Evolutionary conservation across 2,329 filamentous ascomycete species (phyloP).

Genomic region (Allantophomopsis lycopodina): DNA sequence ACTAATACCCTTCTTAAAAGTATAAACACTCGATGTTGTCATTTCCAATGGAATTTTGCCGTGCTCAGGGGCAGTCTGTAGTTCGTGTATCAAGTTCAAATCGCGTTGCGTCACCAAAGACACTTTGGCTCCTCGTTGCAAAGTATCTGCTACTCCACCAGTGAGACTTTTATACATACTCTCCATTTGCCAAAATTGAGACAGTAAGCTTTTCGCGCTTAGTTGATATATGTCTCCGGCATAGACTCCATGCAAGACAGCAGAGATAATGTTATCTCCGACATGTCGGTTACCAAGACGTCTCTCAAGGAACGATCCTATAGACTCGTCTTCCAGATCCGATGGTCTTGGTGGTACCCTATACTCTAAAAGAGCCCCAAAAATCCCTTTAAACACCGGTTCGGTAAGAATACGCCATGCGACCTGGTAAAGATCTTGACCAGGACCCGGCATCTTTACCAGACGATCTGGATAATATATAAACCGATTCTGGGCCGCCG

Average conservation of each 20-base stretch:
- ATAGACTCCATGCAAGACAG: slow-evolving; percentile 75
- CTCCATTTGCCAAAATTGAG: slow-evolving; percentile 12
- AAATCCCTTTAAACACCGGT: slow-evolving; percentile 36
- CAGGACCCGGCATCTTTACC: slow-evolving; percentile 41
- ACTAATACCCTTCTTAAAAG: slow-evolving; percentile 46
- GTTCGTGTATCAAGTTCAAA: neutral
- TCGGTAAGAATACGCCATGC: slow-evolving; percentile 28
- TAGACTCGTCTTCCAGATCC: slow-evolving; percentile 47
- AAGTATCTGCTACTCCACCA: neutral
- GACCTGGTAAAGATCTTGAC: slow-evolving; percentile 18
- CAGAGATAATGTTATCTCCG: slow-evolving; percentile 63
- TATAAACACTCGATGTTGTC: slow-evolving; percentile 23
- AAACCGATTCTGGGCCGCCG: slow-evolving; percentile 52
- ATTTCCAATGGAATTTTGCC: slow-evolving; percentile 13
- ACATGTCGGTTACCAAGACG: slow-evolving; percentile 35
- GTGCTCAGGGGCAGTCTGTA: slow-evolving; percentile 5
- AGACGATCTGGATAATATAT: slow-evolving; percentile 83
- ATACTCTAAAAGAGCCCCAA: slow-evolving; percentile 14
- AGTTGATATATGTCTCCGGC: slow-evolving; percentile 77
- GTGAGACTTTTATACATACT: slow-evolving; percentile 5
- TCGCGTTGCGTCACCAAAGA: slow-evolving; percentile 1
- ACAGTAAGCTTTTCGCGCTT: slow-evolving; percentile 49
- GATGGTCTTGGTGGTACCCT: slow-evolving; percentile 17
- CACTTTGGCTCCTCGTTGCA: neutral
- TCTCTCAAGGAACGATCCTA: slow-evolving; percentile 51